phyloP scores from a whole-genome alignment of 352 stramenopile genomes.

The Phytopythium boreale region DNA sequence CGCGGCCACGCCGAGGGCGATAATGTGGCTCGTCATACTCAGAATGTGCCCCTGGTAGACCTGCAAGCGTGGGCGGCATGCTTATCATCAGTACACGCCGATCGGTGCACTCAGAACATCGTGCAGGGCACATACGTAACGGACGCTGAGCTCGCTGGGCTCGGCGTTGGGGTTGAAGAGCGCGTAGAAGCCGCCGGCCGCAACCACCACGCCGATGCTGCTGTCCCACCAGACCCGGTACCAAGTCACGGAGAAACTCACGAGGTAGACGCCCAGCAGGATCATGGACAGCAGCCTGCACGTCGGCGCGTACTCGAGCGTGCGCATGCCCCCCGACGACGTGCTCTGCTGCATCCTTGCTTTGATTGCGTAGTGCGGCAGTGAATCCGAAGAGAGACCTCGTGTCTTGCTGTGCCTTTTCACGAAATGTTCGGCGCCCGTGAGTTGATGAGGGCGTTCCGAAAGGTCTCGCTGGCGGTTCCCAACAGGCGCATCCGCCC shows the following conservation, averaged over 20 bases:
- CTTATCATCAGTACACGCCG: not conserved
- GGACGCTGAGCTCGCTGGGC: slow-evolving; percentile 34
- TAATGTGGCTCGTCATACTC: slow-evolving; percentile 53
- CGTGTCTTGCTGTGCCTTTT: not conserved
- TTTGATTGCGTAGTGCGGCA: not conserved
- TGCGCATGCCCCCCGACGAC: slow-evolving; percentile 25
- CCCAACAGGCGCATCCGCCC: not conserved
- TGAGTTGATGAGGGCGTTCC: not conserved
- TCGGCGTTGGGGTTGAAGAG: slow-evolving; percentile 44
- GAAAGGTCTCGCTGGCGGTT: not conserved
- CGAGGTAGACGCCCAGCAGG: slow-evolving; percentile 40
- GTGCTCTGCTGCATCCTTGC: not conserved
- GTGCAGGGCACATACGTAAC: slow-evolving; percentile 13
- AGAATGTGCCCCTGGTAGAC: slow-evolving; percentile 52
- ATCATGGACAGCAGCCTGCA: slow-evolving; percentile 62
- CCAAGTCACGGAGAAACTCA: slow-evolving; percentile 76
- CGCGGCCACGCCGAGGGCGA: slow-evolving; percentile 50
- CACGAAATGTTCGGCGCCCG: not conserved
- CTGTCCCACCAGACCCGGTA: slow-evolving; percentile 83
- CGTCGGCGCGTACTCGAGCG: slow-evolving; percentile 59
- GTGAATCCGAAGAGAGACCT: not conserved
- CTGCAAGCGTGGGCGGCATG: slow-evolving; percentile 16
- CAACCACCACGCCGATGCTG: slow-evolving; percentile 50
- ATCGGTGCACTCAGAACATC: not conserved
- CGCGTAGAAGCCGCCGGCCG: slow-evolving; percentile 46